Evolutionary conservation across 495 filamentous ascomycete genomes (phyloP).

Genomic region (Aspergillus olivimuriae): DNA sequence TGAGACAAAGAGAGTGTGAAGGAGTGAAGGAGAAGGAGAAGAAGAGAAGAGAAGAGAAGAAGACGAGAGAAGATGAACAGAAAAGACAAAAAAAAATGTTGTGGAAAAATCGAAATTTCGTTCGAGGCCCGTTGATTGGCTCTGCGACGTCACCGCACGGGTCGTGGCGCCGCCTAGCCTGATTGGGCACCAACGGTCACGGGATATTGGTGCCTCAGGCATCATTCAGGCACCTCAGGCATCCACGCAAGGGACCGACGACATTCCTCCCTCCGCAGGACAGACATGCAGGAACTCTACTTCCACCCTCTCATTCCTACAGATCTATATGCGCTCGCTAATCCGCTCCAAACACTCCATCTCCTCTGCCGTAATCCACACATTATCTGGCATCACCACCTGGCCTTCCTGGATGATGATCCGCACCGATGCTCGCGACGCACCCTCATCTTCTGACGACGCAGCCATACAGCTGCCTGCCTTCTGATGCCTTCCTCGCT

Average conservation of each 20-base stretch:
- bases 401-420: conserved; percentile 26
- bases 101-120: conserved; percentile 23
- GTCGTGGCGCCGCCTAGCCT: conserved; percentile 20
- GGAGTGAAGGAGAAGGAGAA: neutral
- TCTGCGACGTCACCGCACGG: conserved; percentile 22
- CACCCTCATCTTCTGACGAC: conserved; percentile 21
- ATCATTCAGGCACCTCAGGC: neutral
- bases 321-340: conserved; percentile 21
- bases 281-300: too few species aligned
- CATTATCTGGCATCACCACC: conserved; percentile 27
- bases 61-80: too few species aligned
- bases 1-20: conserved; percentile 10
- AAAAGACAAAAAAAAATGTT: conserved; percentile 1
- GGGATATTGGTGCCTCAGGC: conserved; percentile 16
- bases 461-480: conserved; percentile 10
- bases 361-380: conserved; percentile 30
- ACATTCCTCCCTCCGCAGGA: too few species aligned
- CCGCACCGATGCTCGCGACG: conserved; percentile 21
- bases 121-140: conserved; percentile 27
- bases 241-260: too few species aligned
- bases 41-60: too few species aligned
- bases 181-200: conserved; percentile 20
- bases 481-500: conserved; percentile 6
- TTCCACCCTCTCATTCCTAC: conserved; percentile 3
- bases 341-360: conserved; percentile 25